These are phyloP conservation scores for Pseudoperonospora humuli DNA, from an alignment of 352 stramenopile genomes.

Conservation along the genomic window DNA sequence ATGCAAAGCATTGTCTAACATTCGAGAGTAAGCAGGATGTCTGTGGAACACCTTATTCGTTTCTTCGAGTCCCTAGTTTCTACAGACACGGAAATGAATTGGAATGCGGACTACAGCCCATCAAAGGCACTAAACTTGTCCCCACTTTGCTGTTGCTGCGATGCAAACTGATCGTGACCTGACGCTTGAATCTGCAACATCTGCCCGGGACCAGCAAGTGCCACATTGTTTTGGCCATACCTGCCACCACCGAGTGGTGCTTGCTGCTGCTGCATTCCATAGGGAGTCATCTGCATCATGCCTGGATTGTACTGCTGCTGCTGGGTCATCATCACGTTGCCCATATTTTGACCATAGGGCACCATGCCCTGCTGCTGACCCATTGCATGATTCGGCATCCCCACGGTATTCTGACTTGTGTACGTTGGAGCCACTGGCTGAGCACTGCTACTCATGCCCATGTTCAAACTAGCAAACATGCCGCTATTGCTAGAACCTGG, in stretches of 20 bases:
- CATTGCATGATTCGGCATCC: constrained; percentile 16
- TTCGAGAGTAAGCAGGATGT: too few relatives aligned
- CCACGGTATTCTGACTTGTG: constrained; percentile 32
- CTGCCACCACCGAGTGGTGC: constrained; percentile 33
- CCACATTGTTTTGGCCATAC: constrained; percentile 33
- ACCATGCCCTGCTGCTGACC: constrained; percentile 27
- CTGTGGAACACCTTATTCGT: too few relatives aligned
- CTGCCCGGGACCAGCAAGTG: constrained; percentile 45
- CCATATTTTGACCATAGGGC: constrained; percentile 26
- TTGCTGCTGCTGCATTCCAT: constrained; percentile 54
- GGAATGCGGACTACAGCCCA: constrained; percentile 38
- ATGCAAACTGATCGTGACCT: constrained; percentile 40
- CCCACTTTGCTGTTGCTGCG: constrained; percentile 39
- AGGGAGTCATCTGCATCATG: constrained; percentile 77
- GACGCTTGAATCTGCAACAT: constrained; percentile 68
- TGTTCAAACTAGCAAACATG: constrained; percentile 67
- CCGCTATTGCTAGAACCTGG: constrained; percentile 17
- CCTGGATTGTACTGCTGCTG: constrained; percentile 37
- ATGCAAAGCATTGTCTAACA: too few relatives aligned
- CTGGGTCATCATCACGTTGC: constrained; percentile 36
- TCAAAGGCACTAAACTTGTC: constrained; percentile 82
- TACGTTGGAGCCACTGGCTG: constrained; percentile 27
- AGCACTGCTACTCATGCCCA: constrained; percentile 29
- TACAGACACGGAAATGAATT: constrained; percentile 27
- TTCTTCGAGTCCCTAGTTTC: constrained; percentile 18